Evolutionary conservation across 1,284 basidiomycete species (phyloP), one percentile per base, ranked within the genome.

Genomic region (Trichosporon ovoides): DNA sequence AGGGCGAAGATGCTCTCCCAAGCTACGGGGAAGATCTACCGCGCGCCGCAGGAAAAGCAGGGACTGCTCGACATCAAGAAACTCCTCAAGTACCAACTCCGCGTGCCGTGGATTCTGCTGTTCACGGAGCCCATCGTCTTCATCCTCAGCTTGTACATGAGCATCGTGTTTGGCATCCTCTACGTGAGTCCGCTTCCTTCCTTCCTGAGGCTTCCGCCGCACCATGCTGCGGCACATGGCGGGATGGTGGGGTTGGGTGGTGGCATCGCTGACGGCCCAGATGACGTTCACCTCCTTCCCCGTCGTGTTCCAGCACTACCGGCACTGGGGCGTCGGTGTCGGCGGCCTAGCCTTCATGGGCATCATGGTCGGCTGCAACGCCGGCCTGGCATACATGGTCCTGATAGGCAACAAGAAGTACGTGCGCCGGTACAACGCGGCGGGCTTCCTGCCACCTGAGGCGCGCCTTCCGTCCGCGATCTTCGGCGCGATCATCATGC

Each of bases 331-430:
- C 0, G 56, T 65, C 0, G 84, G 84, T 2, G 66, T 83, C 63
- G 80, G 80, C 7, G 85, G 85, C 1, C 79, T 86, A 3, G 83
- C 84, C 0, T 86, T 86, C 70, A 77, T 86, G 20, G 84, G 84
- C 12, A 79, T 86, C 34, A 84, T 85, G 0, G 59, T 84, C 16
- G 85, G 83, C 0, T 80, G 83, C 7, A 74, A 77, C n/a, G 70
- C 83, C 4, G 81, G 83, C 19, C 80, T 83, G 1, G 71, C 82
- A 16, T 83, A 84, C 66, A 84, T 85, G 67, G 78, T 77, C 37
- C 59, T 65, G 20, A 52, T 59, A 49, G 65, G 65, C 9, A 68
- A 69, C 55, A 58, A 64, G 1, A 52, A 62, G 5, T 69, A 70
- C 55, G 49, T 61, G 13, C 52, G 50, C 10, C 59, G 60, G 28